These are phyloP conservation scores for Flammula alnicola DNA, from an alignment of 1,284 basidiomycete species.

Conservation along the genomic window DNA sequence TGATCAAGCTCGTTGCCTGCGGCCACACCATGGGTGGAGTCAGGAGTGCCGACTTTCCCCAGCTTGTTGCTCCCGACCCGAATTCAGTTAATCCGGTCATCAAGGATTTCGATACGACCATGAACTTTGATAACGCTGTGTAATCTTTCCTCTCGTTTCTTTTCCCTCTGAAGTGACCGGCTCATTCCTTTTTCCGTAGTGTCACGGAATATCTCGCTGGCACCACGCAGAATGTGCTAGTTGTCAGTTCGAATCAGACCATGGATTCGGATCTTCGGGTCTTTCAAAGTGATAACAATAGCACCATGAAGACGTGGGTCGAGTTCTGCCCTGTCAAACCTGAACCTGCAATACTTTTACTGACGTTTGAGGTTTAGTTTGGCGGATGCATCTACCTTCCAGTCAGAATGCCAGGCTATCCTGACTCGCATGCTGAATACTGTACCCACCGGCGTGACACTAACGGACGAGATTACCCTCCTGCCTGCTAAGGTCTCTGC, in stretches of 20 bases:
- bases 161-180: background rate
- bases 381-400: slow-evolving; percentile 27
- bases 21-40: slow-evolving; percentile 47
- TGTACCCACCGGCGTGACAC: slow-evolving; percentile 33
- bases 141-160: slow-evolving; percentile 21
- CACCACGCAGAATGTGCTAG: slow-evolving; percentile 40
- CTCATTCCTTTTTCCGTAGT: slow-evolving; percentile 22
- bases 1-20: slow-evolving; percentile 48
- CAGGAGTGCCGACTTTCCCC: slow-evolving; percentile 41
- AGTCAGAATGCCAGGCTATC: slow-evolving; percentile 31
- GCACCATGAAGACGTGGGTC: slow-evolving; percentile 38
- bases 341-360: background rate
- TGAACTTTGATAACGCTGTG: slow-evolving; percentile 40
- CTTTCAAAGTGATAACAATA: slow-evolving; percentile 41
- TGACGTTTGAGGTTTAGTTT: slow-evolving; percentile 21
- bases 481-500: slow-evolving; percentile 35
- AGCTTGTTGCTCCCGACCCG: slow-evolving; percentile 34
- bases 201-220: slow-evolving; percentile 42
- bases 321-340: background rate
- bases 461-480: slow-evolving; percentile 37
- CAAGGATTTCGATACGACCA: slow-evolving; percentile 34
- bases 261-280: slow-evolving; percentile 42
- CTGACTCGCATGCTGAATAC: slow-evolving; percentile 39
- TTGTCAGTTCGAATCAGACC: slow-evolving; percentile 38
- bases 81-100: slow-evolving; percentile 28